Conservation (phyloP, 1,284 basidiomycete species). For the Sanghuangporus weigelae region DNA sequence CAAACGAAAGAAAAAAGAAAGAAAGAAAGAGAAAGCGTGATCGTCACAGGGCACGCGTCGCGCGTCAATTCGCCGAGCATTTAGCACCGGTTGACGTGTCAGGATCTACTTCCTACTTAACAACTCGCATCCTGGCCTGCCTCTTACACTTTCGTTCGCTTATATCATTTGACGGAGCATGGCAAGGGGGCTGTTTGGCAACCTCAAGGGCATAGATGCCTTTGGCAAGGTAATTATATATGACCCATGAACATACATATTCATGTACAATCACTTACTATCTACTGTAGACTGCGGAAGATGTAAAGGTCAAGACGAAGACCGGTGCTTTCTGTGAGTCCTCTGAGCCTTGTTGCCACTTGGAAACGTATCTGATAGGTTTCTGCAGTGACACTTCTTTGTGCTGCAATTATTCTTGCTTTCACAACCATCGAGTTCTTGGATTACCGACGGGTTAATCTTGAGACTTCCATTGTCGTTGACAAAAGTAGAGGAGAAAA, state of each 20-base stretch:
- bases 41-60: conserved; percentile 1
- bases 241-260: conserved; percentile 16
- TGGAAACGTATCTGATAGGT: not conserved
- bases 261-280: conserved; percentile 1
- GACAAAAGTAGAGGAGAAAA: conserved; percentile 95
- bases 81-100: conserved; percentile 6
- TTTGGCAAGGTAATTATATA: conserved; percentile 83
- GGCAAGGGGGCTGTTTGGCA: conserved; percentile 65
- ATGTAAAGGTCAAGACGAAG: conserved; percentile 96
- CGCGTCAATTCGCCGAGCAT: conserved; percentile 3
- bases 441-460: conserved; percentile 85
- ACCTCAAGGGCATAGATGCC: conserved; percentile 86
- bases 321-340: conserved; percentile 83
- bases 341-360: not conserved
- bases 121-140: not conserved
- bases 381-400: conserved; percentile 82
- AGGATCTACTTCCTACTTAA: not conserved
- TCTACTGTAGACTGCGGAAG: conserved; percentile 79
- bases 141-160: conserved; percentile 22
- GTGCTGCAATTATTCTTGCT: conserved; percentile 86
- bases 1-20: not conserved
- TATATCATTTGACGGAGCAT: conserved; percentile 33
- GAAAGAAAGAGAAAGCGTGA: not conserved
- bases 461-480: conserved; percentile 88
- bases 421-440: conserved; percentile 93